Evolutionary conservation across 2,329 filamentous ascomycete species (phyloP).

Genomic region (Clarireedia sp.): DNA sequence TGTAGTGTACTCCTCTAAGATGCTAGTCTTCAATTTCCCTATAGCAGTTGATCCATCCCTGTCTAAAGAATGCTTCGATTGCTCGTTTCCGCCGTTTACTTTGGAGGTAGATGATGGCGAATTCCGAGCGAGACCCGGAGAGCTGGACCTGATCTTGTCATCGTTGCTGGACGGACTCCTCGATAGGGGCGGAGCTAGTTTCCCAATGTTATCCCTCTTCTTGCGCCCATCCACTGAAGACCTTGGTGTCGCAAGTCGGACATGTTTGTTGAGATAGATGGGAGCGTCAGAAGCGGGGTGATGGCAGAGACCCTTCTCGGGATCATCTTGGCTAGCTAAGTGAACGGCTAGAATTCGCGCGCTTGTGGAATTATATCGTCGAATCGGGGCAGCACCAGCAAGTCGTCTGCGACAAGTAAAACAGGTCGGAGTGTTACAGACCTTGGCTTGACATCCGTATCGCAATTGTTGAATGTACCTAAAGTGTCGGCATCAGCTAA

Average conservation of each 20-base stretch:
- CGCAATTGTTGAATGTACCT: constrained; percentile 79
- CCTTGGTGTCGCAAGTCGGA: background rate
- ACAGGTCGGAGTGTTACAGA: constrained; percentile 70
- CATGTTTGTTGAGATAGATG: constrained; percentile 1
- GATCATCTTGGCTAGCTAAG: constrained; percentile 71
- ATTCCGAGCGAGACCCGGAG: background rate
- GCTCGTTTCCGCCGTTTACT: background rate
- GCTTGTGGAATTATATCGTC: constrained; percentile 73
- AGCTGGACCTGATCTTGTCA: background rate
- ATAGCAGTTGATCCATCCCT: background rate
- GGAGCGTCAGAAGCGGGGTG: constrained; percentile 16
- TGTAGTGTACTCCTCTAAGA: constrained; percentile 24
- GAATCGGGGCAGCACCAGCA: constrained; percentile 58
- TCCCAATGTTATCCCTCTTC: constrained; percentile 2
- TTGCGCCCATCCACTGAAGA: background rate
- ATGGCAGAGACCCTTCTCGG: constrained; percentile 61
- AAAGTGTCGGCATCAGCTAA: constrained; percentile 9
- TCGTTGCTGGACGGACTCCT: background rate
- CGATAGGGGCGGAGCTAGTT: background rate
- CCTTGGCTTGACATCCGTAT: constrained; percentile 62
- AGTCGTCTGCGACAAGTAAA: constrained; percentile 67
- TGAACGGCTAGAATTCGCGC: constrained; percentile 74
- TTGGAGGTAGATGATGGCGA: background rate
- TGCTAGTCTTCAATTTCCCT: background rate
- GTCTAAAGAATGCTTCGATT: background rate